Evolutionary conservation across 2,329 filamentous ascomycete species (phyloP), one percentile per base, ranked within the genome.

Genomic region (Dactylonectria estremocensis): DNA sequence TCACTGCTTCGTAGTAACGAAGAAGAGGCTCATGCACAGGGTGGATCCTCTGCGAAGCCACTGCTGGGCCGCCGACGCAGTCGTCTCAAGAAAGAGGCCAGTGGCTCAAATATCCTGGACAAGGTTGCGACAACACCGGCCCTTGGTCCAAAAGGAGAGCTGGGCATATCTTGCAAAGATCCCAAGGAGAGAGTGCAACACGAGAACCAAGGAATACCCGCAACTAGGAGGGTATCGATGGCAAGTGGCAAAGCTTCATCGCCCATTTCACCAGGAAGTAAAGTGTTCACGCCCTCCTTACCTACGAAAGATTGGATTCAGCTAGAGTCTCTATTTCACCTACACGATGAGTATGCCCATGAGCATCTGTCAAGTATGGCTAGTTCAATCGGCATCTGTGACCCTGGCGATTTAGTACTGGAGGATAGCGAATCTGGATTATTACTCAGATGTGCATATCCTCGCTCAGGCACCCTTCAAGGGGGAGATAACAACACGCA

Each of bases 31-130:
- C 48, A 55, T 28, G 50, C 35, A 18, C 31, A 37, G 1, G 64
- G 56, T 55, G 24, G 61, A 16, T 16, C 65, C 1, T 67, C 71
- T 8, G 11, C 57, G 16, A 61, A 28, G 14, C 72, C 61, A 18
- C 55, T 58, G 8, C 48, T 56, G 5, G 59, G 46, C 10, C 59
- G 67, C 46, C 70, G 69, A 11, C 74, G 78, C 49, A 70, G 70
- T 18, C 64, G 77, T 43, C 66, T 77, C 22, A 79, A 80, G 61
- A 60, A 74, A 8, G 64, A 68, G 11, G 54, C 66, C 11, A 72
- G 65, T 10, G 61, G 65, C 7, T 62, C 69, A 4, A 66, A 65
- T 24, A n/a, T 73, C 18, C 48, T 74, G 11, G 69, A 74, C 33
- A 75, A 69, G 59, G 68, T 59, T 3, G 70, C 75, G 10, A 61